Evolutionary conservation across 164 flowering plant genomes (phyloP), one percentile per base, ranked within the genome.

Genomic region (Magnolia sinica): DNA sequence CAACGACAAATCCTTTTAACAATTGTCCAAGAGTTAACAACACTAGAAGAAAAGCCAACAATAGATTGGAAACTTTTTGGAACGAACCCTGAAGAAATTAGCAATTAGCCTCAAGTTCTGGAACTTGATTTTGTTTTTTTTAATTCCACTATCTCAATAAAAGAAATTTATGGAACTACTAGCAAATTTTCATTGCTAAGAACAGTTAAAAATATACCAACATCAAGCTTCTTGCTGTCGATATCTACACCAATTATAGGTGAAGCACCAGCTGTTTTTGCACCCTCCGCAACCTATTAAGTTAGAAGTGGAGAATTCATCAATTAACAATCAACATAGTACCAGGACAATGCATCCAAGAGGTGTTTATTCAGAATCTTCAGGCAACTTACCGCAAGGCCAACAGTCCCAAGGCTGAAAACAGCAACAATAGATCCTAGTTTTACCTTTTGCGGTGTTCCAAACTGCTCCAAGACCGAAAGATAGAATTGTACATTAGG

Each of bases 321-420:
- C 58, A 76, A 58, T 22, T 20, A 68, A 59, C 8, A 74, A 11
- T 73, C 76, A 64, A 79, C 73, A 23, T 13, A 27, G 19, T 29
- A 70, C 13, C 75, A 75, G 45, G 3, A 61, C 49, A 65, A 76
- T 65, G 65, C 64, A 71, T 2, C 71, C 19, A 64, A 9, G 59
- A 55, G 59, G 14, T 9, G 16, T 55, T 55, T 22, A 18, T 64
- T 29, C 71, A 51, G 67, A 51, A 70, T 1, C n/a, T 70, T 50
- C 3, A 7, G 63, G 49, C 71, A 72, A 81, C 98, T 86, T 86
- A 94, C 99, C 4, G 99, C 99, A 84, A 96, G 98, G 72, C 99
- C 99, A 78, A 96, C 94, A 77, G 98, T 94, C 55, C 99, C 99
- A 80, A 94, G 98, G 73, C 99, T 98, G 90, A 96, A 96, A 77